These are phyloP conservation scores for Rhizopus sp. DNA, from an alignment of 371 early-diverging fungal species.

Conservation along the genomic window DNA sequence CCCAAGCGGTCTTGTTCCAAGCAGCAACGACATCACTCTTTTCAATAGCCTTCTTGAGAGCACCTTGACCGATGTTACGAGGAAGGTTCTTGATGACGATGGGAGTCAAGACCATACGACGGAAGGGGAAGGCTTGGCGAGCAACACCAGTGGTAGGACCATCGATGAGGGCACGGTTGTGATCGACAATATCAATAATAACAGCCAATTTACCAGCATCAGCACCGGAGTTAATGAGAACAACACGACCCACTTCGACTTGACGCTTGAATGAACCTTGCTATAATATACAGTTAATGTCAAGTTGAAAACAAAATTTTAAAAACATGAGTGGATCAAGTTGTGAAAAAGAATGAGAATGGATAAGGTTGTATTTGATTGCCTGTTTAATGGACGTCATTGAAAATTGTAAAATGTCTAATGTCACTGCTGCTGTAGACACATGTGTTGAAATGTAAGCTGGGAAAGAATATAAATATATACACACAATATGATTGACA, in stretches of 20 bases:
- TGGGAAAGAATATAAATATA: no score
- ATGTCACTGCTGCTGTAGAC: no score
- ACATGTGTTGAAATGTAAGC: no score
- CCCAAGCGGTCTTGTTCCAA: constrained; percentile 92
- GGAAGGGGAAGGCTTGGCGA: constrained; percentile 87
- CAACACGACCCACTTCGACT: constrained; percentile 98
- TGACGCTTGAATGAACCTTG: constrained; percentile 82
- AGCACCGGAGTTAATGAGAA: constrained; percentile 91
- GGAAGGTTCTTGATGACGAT: constrained; percentile 84
- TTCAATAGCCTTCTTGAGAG: constrained; percentile 82
- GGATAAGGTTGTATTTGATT: no score
- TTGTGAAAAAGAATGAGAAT: neutral
- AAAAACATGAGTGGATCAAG: neutral
- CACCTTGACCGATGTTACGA: constrained; percentile 76
- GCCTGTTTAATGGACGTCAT: neutral
- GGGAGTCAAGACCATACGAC: constrained; percentile 88
- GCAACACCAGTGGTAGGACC: constrained; percentile 95
- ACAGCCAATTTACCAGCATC: constrained; percentile 96
- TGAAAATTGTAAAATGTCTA: neutral
- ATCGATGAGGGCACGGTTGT: constrained; percentile 96
- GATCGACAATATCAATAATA: constrained; percentile 98
- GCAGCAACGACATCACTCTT: constrained; percentile 75
- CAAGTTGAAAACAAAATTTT: no score
- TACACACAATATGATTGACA: no score
- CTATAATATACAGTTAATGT: constrained; percentile 14